Evolutionary conservation across 768 basidiomycete genomes (phyloP).

Genomic region (Mrakia gelida): DNA sequence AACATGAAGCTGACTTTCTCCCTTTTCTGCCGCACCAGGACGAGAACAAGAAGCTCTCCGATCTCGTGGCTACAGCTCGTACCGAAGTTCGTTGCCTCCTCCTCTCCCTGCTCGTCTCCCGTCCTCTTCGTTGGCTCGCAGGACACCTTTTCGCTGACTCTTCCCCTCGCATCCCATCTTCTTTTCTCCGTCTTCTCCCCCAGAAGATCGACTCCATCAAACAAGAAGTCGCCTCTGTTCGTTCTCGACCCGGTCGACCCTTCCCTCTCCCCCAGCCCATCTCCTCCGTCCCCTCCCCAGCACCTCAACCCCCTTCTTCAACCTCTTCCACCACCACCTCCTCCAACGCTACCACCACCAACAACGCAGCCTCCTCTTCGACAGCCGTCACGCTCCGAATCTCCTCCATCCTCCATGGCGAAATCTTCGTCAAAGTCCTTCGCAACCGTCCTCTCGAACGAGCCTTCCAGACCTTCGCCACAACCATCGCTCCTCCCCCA

Average conservation of each 20-base stretch:
- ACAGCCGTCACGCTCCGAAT: constrained; percentile 45
- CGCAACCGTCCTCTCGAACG: constrained; percentile 63
- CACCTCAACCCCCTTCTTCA: constrained; percentile 43
- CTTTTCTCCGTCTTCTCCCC: constrained; percentile 5
- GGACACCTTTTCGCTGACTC: not conserved
- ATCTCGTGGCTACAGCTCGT: constrained; percentile 53
- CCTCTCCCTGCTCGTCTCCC: constrained; percentile 35
- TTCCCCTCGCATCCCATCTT: not conserved
- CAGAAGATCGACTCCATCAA: constrained; percentile 15
- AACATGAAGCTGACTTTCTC: not conserved
- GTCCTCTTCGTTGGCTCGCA: not conserved
- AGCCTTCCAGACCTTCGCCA: constrained; percentile 44
- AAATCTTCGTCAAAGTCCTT: constrained; percentile 81
- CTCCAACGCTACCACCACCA: constrained; percentile 43
- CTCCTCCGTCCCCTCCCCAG: not conserved
- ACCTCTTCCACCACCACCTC: constrained; percentile 13
- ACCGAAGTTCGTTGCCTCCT: constrained; percentile 22
- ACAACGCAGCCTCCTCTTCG: constrained; percentile 4
- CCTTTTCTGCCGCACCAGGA: constrained; percentile 40
- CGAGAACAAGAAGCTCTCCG: constrained; percentile 75
- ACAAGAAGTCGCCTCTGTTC: constrained; percentile 68
- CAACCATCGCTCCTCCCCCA: not conserved
- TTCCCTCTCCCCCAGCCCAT: constrained; percentile 14
- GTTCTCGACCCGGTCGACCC: constrained; percentile 60
- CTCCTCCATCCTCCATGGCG: constrained; percentile 67